Base-by-base conservation (phyloP, 2,329 filamentous ascomycete species). In the Colletotrichum orchidophilum region DNA sequence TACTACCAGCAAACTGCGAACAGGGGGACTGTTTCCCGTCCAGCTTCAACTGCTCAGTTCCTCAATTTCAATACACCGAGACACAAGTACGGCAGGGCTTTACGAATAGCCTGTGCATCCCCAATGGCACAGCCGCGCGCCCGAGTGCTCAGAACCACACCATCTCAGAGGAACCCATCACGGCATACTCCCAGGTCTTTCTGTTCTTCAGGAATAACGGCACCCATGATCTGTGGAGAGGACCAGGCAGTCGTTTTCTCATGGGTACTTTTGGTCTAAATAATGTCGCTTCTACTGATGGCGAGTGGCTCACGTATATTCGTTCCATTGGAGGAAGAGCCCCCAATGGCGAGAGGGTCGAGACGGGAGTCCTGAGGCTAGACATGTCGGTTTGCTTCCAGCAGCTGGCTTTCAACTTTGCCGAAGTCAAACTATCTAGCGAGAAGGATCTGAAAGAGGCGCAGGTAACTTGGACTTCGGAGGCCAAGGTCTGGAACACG, bases 351-450 rank as follows among this genome's bases (percentile, higher is more conserved):
- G 21, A 27, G 24, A 52, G 26, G 42, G 31, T 73, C n/a, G 26
- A 54, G 0, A 70, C 65, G 31, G 73, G 72, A 6, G 63, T 46
- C 3, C n/a, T 74, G 53, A 64, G 58, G 15, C 53, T 74, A 8
- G 71, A 72, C 57, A 63, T 69, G 49, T 73, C 72, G 6, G 29
- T 74, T 6, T 74, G 70, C n/a, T 74, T 74, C 60, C 72, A 74
- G 29, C 72, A 74, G 27, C 29, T 68, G 2, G 61, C 72, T 0
- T 50, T 74, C 42, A 74, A 75, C 57, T 58, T 67, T 8, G 75
- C 75, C 11, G 54, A 74, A 1, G 72, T 75, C n/a, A 50, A 74
- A 33, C 42, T 76, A 27, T 75, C 69, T 12, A 73, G 63, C 18
- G 58, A 73, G 0, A 63, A 63, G 15, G 75, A 77, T 53, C 64